Base-by-base conservation (phyloP, 2,329 filamentous ascomycete genomes). In the Fusarium duplospermum region DNA sequence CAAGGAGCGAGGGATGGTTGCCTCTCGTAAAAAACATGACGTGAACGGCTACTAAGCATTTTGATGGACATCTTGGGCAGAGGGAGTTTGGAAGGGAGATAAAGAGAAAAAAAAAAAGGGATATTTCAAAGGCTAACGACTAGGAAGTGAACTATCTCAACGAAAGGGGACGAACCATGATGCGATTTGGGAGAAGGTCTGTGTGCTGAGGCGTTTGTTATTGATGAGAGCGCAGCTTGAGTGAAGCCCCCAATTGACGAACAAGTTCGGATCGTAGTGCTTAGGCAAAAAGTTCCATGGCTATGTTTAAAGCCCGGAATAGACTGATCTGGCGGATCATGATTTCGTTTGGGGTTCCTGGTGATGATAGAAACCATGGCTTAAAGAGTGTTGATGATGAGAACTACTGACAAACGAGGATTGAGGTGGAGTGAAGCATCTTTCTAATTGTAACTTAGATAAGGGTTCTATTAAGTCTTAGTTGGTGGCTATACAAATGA, bases 51-150 rank as follows among this genome's bases (percentile, higher is more conserved):
- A 29, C 24, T 2, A 11, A 47, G 42, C 22, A 11, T 47, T 47
- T 27, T 18, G 4, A 16, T 52, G 24, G 10, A 13, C 5, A 52
- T n/a, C 3, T 29, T 52, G 24, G 27, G 47, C 6, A 52, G 24
- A 2, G 18, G 13, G 24, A 8, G 24, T n/a, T 18, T n/a, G 24
- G 3, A n/a, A 20, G 18, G 13, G 3, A 6, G 18, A 18, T 18
- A 2, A 52, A n/a, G n/a, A n/a, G n/a, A n/a, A 52, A 7, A 29
- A 24, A 24, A 24, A 52, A 7, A n/a, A 7, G 16, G 5, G 24
- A 4, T 2, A 11, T 4, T 29, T 6, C 6, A 31, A 29, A 3
- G 2, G 2, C 24, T 3, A 13, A 1, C 14, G 24, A 31, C 4
- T 18, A 2, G 24, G 16, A 31, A n/a, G 3, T n/a, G 18, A 52